Base-by-base conservation (phyloP, 768 basidiomycete species). In the Suillus subalutaceus region DNA sequence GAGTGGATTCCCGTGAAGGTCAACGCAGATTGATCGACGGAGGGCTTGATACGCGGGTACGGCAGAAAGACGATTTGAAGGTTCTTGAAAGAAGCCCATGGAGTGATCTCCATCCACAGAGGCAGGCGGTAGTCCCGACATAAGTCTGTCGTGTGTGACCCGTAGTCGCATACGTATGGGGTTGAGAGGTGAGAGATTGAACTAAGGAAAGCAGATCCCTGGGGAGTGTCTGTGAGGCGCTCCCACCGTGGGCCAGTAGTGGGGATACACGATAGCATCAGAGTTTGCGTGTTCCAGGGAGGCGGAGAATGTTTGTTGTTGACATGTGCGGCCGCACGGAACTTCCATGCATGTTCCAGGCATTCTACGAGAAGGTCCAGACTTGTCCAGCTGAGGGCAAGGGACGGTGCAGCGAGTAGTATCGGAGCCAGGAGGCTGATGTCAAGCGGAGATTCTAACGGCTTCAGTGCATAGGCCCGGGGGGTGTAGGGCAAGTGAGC, bases 341-440 rank as follows among this genome's bases (percentile, higher is more conserved):
- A 10, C n/a, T 40, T n/a, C 66, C 68, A 69, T 41, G 35, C 66
- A 48, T 48, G 44, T 26, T 64, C 60, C 20, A 83, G 70, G 6
- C 73, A 74, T 60, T 80, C 74, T 67, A 78, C 75, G 7, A 84
- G 67, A 16, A 84, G 70, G 63, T 77, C 74, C 20, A 79, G 64
- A 30, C 78, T 74, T 9, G 63, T 43, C 52, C 75, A 74, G 35
- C 72, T 68, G 52, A 83, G 63, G 7, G 79, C 82, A 30, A 84
- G 68, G 13, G 53, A 65, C 7, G 37, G 37, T 23, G 63, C 66
- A 18, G 44, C 23, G 3, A 69, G 63, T 16, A 67, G 26, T 16
- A 67, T 58, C 7, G 68, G 63, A 32, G 68, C 63, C 7, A 69
- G 53, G 8, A 69, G 56, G 23, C 66, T 58, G 16, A 71, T 66